phyloP scores from a whole-genome alignment of 2,329 filamentous ascomycete genomes.

The Paraconiothyrium sp. region DNA sequence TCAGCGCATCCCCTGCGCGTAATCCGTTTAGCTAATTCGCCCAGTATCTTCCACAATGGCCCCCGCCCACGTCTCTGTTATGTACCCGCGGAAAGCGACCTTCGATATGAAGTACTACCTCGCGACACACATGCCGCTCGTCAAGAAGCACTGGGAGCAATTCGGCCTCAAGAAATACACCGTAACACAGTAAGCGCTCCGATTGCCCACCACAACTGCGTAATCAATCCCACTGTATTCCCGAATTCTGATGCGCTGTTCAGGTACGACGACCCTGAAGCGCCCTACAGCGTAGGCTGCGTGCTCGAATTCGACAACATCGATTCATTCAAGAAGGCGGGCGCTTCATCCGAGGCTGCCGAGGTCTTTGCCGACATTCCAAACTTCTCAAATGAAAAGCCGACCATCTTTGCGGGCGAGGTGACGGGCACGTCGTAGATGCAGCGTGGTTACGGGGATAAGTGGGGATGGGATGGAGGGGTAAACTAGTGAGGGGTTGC shows the following conservation, averaged over 20 bases:
- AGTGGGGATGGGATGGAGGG: neutral
- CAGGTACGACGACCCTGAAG: slow-evolving; percentile 21
- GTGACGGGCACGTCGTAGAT: neutral
- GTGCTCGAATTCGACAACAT: slow-evolving; percentile 37
- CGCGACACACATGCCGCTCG: slow-evolving; percentile 58
- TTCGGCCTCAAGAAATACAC: slow-evolving; percentile 50
- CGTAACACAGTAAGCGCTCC: slow-evolving; percentile 28
- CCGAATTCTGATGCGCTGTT: neutral
- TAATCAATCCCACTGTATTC: neutral
- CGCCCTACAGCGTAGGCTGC: slow-evolving; percentile 31
- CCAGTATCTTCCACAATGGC: slow-evolving; percentile 23
- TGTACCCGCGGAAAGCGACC: slow-evolving; percentile 55
- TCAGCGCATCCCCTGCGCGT: neutral
- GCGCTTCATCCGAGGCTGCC: slow-evolving; percentile 30
- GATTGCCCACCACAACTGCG: neutral
- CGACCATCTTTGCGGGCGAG: slow-evolving; percentile 5
- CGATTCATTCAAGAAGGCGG: slow-evolving; percentile 35
- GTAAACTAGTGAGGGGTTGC: neutral
- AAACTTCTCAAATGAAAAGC: slow-evolving; percentile 8
- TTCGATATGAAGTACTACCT: slow-evolving; percentile 64
- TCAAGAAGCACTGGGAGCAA: slow-evolving; percentile 50
- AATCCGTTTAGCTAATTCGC: neutral
- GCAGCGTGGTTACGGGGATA: neutral
- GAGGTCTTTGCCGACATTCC: slow-evolving; percentile 49
- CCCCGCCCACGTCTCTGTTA: slow-evolving; percentile 29